Percentiles rank a stretch among this genome's conserved stretches.
phyloP scores from a whole-genome alignment of 352 stramenopile genomes.

The Phytopythium chamaehyphon region DNA sequence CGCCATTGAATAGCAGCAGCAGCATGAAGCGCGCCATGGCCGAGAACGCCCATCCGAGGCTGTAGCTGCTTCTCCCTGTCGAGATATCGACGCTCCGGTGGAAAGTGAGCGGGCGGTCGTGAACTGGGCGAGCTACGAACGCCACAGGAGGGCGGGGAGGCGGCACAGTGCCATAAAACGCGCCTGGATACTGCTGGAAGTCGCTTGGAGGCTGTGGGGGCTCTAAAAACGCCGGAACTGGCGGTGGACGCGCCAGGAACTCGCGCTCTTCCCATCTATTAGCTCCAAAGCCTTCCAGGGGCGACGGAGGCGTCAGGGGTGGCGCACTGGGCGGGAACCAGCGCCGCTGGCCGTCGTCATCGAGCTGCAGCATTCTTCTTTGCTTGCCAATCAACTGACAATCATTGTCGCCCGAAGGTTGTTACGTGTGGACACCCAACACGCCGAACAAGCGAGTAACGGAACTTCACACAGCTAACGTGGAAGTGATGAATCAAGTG shows the following conservation, averaged over 20 bases:
- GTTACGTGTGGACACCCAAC: too few species aligned
- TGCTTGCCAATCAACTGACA: neutral
- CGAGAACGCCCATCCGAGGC: slow-evolving; percentile 18
- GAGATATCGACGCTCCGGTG: neutral
- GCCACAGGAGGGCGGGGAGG: neutral
- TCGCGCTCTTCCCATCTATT: neutral
- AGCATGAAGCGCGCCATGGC: slow-evolving; percentile 17
- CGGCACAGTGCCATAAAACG: neutral
- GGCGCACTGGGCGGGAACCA: slow-evolving; percentile 6
- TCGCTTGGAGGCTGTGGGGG: neutral
- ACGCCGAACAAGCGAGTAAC: neutral
- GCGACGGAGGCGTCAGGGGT: neutral
- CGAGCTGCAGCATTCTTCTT: neutral
- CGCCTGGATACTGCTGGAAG: slow-evolving; percentile 4
- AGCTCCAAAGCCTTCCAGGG: neutral
- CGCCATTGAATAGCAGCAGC: slow-evolving; percentile 25
- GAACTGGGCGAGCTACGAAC: slow-evolving; percentile 1
- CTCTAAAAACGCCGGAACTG: neutral
- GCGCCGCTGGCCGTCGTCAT: neutral
- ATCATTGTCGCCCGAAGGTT: slow-evolving; percentile 1
- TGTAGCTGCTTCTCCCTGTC: slow-evolving; percentile 10
- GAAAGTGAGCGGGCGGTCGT: neutral
- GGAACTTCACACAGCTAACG: too few species aligned
- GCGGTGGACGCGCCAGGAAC: neutral
- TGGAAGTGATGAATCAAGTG: slow-evolving; percentile 13